Base-by-base conservation (phyloP, 352 stramenopile genomes). In the Pythium sp. region DNA sequence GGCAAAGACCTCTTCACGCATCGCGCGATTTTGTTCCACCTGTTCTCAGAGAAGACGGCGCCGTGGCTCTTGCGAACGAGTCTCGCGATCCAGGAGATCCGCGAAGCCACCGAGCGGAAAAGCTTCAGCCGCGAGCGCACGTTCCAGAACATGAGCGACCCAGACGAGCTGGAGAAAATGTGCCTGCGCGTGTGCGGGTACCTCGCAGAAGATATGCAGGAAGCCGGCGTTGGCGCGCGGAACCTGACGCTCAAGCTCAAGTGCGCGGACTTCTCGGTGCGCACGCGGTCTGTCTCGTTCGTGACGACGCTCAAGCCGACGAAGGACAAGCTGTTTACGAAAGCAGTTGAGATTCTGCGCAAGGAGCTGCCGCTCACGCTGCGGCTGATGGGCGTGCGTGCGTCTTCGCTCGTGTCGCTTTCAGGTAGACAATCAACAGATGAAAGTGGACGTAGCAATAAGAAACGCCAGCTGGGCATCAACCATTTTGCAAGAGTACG, bases 171-270 rank as follows among this genome's bases (percentile, higher is more conserved):
- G 3, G 76, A 91, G 59, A 74, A 72, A 30, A 92, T 88, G 43
- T 95, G 87, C 59, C 51, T 69, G n/a, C 78, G 89, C 56, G 76
- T 95, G 38, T 92, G 84, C 57, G 71, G 76, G 6, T 76, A 74
- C 43, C 75, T 95, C 0, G 76, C 81, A 0, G 46, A 67, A n/a
- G 87, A 95, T 36, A 72, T 95, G 26, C 65, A 78, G 5, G 70
- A 79, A 47, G 77, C 73, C 15, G 56, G 61, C 3, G 80, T 78
- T 24, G 80, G 77, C 12, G 73, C 76, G 4, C 85, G 80, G 58
- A 90, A 81, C 32, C 70, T 93, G 62, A 91, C 86, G 26, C 73
- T 93, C 36, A 87, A 92, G 64, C 82, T 89, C 73, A 93, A 93
- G 65, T 79, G 82, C 61, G 76, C 80, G 3, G 73, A 89, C 34